Base-by-base conservation (phyloP, 2,329 filamentous ascomycete species). In the Ophiosphaerella herpotricha region DNA sequence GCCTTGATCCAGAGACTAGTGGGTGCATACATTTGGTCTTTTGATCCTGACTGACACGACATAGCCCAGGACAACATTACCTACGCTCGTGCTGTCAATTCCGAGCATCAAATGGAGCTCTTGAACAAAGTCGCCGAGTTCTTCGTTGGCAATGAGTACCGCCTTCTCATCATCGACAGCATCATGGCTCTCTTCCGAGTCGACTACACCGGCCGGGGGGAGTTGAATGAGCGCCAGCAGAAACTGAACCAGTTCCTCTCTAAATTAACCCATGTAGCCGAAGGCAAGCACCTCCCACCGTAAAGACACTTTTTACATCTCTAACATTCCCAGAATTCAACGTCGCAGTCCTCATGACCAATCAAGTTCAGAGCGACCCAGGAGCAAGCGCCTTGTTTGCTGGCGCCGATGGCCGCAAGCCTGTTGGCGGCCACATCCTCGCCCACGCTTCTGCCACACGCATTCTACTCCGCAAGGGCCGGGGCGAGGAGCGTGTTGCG, bases 361-460 rank as follows among this genome's bases (percentile, higher is more conserved):
- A 88, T 57, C 86, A 89, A 73, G 86, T 89, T 32, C 85, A 88
- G 73, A 86, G 83, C 50, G 86, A 88, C 59, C 86, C 86, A 12
- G 85, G 86, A 53, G 86, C 85, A 9, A 87, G 80, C 67, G 83
- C 85, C 39, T 76, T 88, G 9, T 88, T 88, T 64, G 83, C 85
- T 43, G 81, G 85, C 56, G 85, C 83, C 48, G 86, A 88, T 73
- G 86, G 86, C 39, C 80, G 85, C 39, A 88, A 88, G 67, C 84
- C 85, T 41, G 81, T 85, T 41, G 84, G 84, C 53, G 86, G 85
- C 13, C 85, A 89, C 72, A 82, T 88, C 47, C 81, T 89, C 26
- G 85, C 85, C 33, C 85, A 89, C 70, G 85, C 85, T 43, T 87
- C 85, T 44, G 82, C 85, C 2, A 88, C 86, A 34, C 79, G 86